A percentile compares a stretch with the other conserved stretches of the same genome.
Conservation (phyloP, 2,329 filamentous ascomycete genomes). For the Lojkania enalia region DNA sequence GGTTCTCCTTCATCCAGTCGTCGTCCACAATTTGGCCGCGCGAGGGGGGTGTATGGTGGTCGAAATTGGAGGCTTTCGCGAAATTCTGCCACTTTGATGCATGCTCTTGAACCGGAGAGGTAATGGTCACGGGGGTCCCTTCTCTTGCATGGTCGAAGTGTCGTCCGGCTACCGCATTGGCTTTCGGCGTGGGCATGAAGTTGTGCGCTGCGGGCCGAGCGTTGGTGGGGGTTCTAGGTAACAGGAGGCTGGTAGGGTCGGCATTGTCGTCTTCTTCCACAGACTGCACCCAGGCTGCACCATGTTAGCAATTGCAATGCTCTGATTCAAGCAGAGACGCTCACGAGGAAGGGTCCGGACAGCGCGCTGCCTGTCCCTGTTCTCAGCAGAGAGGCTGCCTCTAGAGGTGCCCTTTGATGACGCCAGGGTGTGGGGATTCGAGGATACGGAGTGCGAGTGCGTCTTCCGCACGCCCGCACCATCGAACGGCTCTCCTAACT, state of each 20-base stretch:
- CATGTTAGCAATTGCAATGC: conserved; percentile 1
- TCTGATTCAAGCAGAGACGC: conserved; percentile 4
- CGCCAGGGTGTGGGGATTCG: conserved; percentile 42
- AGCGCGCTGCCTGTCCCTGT: conserved; percentile 37
- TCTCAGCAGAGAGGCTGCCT: conserved; percentile 33
- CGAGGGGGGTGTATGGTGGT: conserved; percentile 26
- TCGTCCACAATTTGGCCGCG: conserved; percentile 44
- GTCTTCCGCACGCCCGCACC: conserved; percentile 29
- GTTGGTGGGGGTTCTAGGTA: conserved; percentile 41
- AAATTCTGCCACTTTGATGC: conserved; percentile 47
- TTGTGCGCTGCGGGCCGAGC: conserved; percentile 43
- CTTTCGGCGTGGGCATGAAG: conserved; percentile 44
- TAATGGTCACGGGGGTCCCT: conserved; percentile 42
- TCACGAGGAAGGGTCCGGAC: conserved; percentile 41
- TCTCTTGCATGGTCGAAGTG: conserved; percentile 46
- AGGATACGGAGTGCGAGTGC: conserved; percentile 41
- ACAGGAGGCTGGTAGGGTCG: conserved; percentile 34
- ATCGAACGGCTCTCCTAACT: conserved; percentile 31
- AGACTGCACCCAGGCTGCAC: conserved; percentile 43
- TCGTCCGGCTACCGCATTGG: conserved; percentile 41
- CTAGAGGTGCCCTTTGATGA: conserved; percentile 26
- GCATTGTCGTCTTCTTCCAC: conserved; percentile 41
- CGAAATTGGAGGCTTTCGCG: conserved; percentile 35
- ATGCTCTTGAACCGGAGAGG: conserved; percentile 36
- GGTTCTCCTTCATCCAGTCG: conserved; percentile 54